phyloP scores from a whole-genome alignment of 345 rosid genomes.

The Citrus cavaleriei region DNA sequence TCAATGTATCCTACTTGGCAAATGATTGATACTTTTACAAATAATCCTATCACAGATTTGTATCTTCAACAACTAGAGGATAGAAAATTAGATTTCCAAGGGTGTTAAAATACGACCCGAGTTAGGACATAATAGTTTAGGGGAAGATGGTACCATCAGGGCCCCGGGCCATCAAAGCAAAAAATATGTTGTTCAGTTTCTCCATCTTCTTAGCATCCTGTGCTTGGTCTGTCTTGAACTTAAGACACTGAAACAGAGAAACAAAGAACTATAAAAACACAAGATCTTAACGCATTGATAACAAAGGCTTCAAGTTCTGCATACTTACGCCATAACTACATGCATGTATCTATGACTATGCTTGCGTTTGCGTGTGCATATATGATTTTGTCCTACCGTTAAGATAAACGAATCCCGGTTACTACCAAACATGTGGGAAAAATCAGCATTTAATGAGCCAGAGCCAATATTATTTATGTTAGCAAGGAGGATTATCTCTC shows the following conservation, averaged over 20 bases:
- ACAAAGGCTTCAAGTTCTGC: neutral
- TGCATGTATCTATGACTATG: neutral
- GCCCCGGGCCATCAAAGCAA: constrained; percentile 89
- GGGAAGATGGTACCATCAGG: constrained; percentile 63
- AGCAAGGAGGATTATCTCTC: neutral
- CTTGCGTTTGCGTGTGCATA: neutral
- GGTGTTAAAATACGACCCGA: neutral
- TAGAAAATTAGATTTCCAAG: neutral
- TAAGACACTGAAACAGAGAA: constrained; percentile 62
- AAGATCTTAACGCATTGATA: neutral
- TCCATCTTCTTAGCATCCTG: constrained; percentile 99
- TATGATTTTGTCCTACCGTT: neutral
- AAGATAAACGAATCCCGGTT: neutral
- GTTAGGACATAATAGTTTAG: neutral
- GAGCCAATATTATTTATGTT: neutral
- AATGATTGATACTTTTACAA: neutral
- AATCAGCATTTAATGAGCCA: neutral
- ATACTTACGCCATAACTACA: neutral
- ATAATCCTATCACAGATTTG: neutral
- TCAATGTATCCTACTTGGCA: neutral
- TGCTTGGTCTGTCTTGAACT: constrained; percentile 97
- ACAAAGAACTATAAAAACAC: neutral
- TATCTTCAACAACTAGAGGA: neutral
- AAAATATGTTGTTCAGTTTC: constrained; percentile 89
- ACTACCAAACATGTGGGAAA: neutral